A percentile compares a stretch with the other conserved stretches of the same genome.
These are phyloP conservation scores for Pseudoturritis turrita DNA, from an alignment of 345 rosid species.

Conservation along the genomic window DNA sequence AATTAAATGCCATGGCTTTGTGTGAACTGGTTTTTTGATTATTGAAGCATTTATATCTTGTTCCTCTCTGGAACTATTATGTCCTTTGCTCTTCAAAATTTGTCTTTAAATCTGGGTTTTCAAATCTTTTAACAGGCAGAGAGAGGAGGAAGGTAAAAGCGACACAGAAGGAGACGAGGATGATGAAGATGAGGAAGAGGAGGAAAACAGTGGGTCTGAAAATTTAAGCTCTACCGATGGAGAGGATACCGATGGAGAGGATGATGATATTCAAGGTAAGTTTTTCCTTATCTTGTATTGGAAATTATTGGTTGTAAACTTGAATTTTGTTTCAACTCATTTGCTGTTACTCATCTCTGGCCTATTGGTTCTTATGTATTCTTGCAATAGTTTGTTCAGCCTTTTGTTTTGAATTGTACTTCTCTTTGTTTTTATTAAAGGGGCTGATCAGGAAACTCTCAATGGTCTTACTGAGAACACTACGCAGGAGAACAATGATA, in stretches of 20 bases:
- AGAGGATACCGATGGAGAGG: slow-evolving; percentile 40
- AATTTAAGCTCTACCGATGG: slow-evolving; percentile 32
- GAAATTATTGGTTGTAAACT: not conserved
- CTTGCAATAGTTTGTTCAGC: slow-evolving; percentile 10
- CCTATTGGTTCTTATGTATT: not conserved
- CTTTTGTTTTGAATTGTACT: not conserved
- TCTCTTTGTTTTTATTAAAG: slow-evolving; percentile 28
- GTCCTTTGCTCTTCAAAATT: not conserved
- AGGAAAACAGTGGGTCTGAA: slow-evolving; percentile 38
- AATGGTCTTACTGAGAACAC: slow-evolving; percentile 25
- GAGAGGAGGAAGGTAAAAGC: slow-evolving; percentile 55
- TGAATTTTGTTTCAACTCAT: not conserved
- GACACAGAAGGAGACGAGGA: slow-evolving; percentile 49
- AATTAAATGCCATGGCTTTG: not conserved
- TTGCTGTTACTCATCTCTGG: not conserved
- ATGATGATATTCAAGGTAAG: slow-evolving; percentile 35
- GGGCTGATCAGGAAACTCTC: slow-evolving; percentile 28
- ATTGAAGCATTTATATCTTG: not conserved
- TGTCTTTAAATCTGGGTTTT: not conserved
- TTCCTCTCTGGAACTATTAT: not conserved
- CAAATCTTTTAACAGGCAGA: slow-evolving; percentile 33
- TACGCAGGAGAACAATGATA: slow-evolving; percentile 28
- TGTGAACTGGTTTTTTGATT: not conserved
- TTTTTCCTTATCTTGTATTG: not conserved
- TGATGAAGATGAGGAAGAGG: slow-evolving; percentile 41